These are phyloP conservation scores for Naganishia albida DNA, from an alignment of 1,284 basidiomycete genomes.

Conservation along the genomic window DNA sequence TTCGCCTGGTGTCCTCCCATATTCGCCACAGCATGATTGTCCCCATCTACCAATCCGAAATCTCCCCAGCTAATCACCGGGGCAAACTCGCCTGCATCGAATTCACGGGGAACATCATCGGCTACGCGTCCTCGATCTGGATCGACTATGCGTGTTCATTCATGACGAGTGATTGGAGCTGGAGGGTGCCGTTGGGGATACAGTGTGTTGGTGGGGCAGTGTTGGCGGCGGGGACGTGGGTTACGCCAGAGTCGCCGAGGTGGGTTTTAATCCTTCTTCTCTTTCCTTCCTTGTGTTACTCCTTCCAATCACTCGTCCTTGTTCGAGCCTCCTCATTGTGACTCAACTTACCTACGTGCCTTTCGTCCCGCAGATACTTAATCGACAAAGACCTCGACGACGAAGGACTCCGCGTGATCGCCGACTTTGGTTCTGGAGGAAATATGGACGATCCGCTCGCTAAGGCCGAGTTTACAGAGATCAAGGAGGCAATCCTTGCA, in stretches of 20 bases:
- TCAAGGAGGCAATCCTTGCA: constrained; percentile 79
- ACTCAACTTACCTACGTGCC: background rate
- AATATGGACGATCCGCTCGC: constrained; percentile 73
- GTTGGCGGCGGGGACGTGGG: constrained; percentile 76
- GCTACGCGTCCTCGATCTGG: constrained; percentile 81
- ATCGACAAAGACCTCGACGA: constrained; percentile 84
- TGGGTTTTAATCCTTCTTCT: constrained; percentile 47
- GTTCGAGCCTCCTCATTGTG: too few relatives aligned
- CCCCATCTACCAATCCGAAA: constrained; percentile 96
- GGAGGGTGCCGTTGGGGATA: constrained; percentile 81
- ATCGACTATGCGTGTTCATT: constrained; percentile 92
- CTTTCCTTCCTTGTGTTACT: too few relatives aligned
- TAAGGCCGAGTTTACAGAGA: constrained; percentile 84
- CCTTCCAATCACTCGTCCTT: background rate
- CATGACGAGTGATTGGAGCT: constrained; percentile 75
- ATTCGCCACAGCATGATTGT: constrained; percentile 74
- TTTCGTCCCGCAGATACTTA: constrained; percentile 67
- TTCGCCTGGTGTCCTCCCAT: background rate
- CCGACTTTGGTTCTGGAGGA: constrained; percentile 79
- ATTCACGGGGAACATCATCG: constrained; percentile 78
- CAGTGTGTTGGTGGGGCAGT: constrained; percentile 85
- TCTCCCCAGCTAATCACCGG: constrained; percentile 89
- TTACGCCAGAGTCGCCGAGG: constrained; percentile 92
- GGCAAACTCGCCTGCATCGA: constrained; percentile 94
- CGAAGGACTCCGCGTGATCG: constrained; percentile 83